Base-by-base conservation (phyloP, 495 filamentous ascomycete species). In the Halenospora varia region DNA sequence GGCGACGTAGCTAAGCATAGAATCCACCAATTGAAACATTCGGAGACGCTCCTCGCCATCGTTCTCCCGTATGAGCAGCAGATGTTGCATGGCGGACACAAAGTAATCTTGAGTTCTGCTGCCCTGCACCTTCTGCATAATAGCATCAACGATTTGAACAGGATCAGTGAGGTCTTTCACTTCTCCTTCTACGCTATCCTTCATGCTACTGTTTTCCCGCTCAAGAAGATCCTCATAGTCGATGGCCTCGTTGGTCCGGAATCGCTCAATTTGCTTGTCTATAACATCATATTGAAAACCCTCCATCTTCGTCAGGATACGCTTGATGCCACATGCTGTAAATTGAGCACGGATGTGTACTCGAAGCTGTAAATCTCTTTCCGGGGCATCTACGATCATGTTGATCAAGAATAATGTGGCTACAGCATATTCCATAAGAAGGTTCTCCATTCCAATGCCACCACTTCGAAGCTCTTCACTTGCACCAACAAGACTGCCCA, bases 351-450 rank as follows among this genome's bases (percentile, higher is more conserved):
- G 82, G 63, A 98, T 92, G 72, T 98, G 95, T 62, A 92, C 88
- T 62, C 94, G 86, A 41, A 97, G 75, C 72, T 96, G 89, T 62
- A 98, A 74, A 67, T 98, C 94, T 59, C 78, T 79, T 66, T 96
- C 89, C 8, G 90, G 86, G 4, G 92, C 91, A 69, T 97, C 92
- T 55, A 97, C 87, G 64, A 98, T 79, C 86, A 96, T 96, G 68
- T 98, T 98, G 74, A 98, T 85, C 62, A 98, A 76, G 63, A 97
- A 89, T 71, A 98, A 82, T 8, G 92, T 93, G 13, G 95, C 90
- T 48, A 97, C 90, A 10, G 92, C 95, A 66, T 98, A 98, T 79
- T 98, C 94, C 94, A 98, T 98, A 13, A 98, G 81, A 48, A 96
- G 81, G 67, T 96, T 97, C 79, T 98, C 94, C 90, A 97, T 95